These are phyloP conservation scores for Taphrina deformans DNA, from an alignment of 1,139 yeast species.

Conservation along the genomic window DNA sequence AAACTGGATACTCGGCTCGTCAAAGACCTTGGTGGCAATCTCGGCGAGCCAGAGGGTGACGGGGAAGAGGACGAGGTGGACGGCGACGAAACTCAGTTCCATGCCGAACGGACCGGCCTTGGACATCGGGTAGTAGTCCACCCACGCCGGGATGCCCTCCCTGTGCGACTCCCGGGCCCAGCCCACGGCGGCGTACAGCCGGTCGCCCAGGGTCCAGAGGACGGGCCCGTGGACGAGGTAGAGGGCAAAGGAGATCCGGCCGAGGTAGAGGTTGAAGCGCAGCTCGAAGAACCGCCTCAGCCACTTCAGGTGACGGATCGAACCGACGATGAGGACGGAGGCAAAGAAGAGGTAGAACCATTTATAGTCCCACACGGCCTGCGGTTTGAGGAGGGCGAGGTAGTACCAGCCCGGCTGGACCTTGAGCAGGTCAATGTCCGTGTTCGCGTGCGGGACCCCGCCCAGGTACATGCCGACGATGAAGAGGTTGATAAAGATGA, in stretches of 20 bases:
- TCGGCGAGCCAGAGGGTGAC: slow-evolving; percentile 26
- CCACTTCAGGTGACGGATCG: slow-evolving; percentile 13
- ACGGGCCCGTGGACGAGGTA: slow-evolving; percentile 31
- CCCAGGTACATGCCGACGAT: slow-evolving; percentile 24
- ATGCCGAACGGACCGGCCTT: slow-evolving; percentile 25
- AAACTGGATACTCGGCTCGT: slow-evolving; percentile 20
- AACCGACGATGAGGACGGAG: slow-evolving; percentile 4
- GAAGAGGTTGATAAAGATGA: slow-evolving; percentile 14
- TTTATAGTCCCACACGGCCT: slow-evolving; percentile 25
- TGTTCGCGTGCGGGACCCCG: slow-evolving; percentile 18
- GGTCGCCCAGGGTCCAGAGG: slow-evolving; percentile 22
- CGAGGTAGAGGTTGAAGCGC: slow-evolving; percentile 17
- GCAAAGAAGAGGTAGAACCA: slow-evolving; percentile 30
- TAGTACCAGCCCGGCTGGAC: slow-evolving; percentile 29
- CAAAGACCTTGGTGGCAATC: slow-evolving; percentile 22
- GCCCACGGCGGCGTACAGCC: slow-evolving; percentile 26
- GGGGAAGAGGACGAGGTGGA: slow-evolving; percentile 25
- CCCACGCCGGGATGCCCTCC: slow-evolving; percentile 19
- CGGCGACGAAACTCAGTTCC: slow-evolving; percentile 23
- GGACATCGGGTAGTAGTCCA: slow-evolving; percentile 14
- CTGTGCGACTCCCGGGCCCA: slow-evolving; percentile 17
- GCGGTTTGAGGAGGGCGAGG: slow-evolving; percentile 18
- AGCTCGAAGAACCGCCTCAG: slow-evolving; percentile 17
- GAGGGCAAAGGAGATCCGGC: slow-evolving; percentile 28
- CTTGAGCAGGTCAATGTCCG: slow-evolving; percentile 10